Conservation (phyloP, 345 rosid genomes). For the Xanthoceras sorbifolium region DNA sequence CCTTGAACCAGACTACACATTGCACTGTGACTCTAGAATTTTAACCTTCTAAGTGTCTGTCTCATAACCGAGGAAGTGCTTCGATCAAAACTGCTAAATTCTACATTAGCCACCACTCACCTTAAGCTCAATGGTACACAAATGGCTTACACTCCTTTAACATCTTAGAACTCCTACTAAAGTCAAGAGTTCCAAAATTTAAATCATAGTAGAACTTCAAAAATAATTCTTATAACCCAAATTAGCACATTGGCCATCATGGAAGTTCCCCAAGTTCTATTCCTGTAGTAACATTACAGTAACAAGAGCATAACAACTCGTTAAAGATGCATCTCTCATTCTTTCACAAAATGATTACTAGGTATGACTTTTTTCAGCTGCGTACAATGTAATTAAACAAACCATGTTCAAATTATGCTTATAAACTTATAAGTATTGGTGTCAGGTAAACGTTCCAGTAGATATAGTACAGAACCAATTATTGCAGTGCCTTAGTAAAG, state of each 20-base stretch:
- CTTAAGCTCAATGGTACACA: neutral
- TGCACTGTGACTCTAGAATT: neutral
- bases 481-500: constrained; percentile 3
- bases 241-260: neutral
- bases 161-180: neutral
- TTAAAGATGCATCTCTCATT: neutral
- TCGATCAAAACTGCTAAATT: neutral
- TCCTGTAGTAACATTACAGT: neutral
- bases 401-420: neutral
- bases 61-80: neutral
- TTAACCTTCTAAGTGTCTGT: neutral
- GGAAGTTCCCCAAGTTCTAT: neutral
- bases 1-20: neutral
- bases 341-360: neutral
- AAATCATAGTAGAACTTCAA: neutral
- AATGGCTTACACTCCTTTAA: neutral
- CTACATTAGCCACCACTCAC: neutral
- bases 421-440: neutral
- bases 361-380: neutral
- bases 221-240: neutral
- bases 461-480: constrained; percentile 6
- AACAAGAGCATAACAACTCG: neutral
- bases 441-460: neutral
- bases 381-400: neutral
- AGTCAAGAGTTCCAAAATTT: neutral